Evolutionary conservation across 768 basidiomycete genomes (phyloP), one percentile per base, ranked within the genome.

Genomic region (Mycena capillaripes): DNA sequence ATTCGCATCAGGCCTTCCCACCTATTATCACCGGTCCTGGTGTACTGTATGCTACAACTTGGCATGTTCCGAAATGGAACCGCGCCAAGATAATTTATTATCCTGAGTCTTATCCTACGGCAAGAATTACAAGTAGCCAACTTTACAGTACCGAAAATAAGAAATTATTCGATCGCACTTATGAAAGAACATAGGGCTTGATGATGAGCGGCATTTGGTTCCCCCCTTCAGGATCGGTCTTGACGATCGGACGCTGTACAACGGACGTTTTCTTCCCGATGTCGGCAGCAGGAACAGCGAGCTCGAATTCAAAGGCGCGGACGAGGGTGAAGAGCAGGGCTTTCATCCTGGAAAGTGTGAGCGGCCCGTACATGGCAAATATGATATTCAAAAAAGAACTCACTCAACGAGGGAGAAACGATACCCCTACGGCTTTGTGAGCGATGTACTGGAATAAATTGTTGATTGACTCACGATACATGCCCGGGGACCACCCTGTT

Each of bases 251-350:
- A 11, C 86, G 80, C 68, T 85, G 83, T 5, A 89, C 86, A 38
- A 90, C 74, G 0, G 76, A 64, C 4, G 81, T 52, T 70, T 81
- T 85, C 78, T 81, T 83, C 21, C 75, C 76, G 34, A 91, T 80
- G 27, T 89, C 85, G 11, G 78, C 77, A 0, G 78, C 81, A 0
- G 88, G 85, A 7, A 90, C 89, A 0, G 88, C 88, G 14, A 90
- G 84, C 55, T 88, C 86, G 52, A 90, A 89, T 53, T 89, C 85
- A 58, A 91, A 89, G 0, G 86, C 82, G 2, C 89, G 86, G 8
- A 90, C 66, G 6, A 91, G 84, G 0, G 84, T 83, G 69, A 89
- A 90, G 0, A 90, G 68, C 3, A 89, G 76, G 9, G 80, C 84
- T 71, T 87, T 87, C 79, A 81, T 81, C 66, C 84, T 85, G 53